Conservation (phyloP, 2,329 filamentous ascomycete genomes). For the Fusarium sp. region DNA sequence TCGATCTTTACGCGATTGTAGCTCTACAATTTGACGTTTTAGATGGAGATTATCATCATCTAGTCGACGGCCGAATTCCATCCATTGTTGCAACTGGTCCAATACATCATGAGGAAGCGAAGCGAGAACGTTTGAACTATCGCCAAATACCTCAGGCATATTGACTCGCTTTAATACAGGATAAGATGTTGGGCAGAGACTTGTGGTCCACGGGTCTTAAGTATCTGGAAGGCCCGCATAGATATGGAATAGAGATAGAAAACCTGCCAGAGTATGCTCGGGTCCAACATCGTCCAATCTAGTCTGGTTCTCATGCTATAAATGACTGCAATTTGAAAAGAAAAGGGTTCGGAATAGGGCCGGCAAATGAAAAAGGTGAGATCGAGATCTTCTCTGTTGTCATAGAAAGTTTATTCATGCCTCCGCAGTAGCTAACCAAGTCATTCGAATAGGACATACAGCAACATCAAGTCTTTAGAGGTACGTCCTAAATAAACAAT, state of each 20-base stretch:
- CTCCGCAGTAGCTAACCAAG: not conserved
- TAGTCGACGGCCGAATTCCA: slow-evolving; percentile 10
- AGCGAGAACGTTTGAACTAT: not conserved
- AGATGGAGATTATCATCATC: slow-evolving; percentile 3
- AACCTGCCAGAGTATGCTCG: not conserved
- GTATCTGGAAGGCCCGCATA: not conserved
- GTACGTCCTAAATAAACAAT: too few relatives aligned
- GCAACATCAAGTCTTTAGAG: not conserved
- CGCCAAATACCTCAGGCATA: not conserved
- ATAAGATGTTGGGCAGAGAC: not conserved
- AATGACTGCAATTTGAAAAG: not conserved
- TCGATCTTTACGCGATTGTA: slow-evolving; percentile 8
- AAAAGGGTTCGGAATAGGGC: not conserved
- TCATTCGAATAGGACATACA: not conserved
- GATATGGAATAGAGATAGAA: not conserved
- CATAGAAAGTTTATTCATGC: not conserved
- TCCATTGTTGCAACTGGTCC: slow-evolving; percentile 8
- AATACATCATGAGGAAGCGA: slow-evolving; percentile 8
- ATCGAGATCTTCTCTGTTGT: not conserved
- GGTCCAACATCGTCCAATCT: not conserved
- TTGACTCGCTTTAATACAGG: not conserved
- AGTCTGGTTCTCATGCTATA: not conserved
- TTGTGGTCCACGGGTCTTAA: not conserved
- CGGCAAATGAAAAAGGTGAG: not conserved
- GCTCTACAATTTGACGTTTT: slow-evolving; percentile 6